Percentiles rank a stretch among this genome's conserved stretches.
phyloP scores from a whole-genome alignment of 345 rosid genomes.

The Populus simonii region DNA sequence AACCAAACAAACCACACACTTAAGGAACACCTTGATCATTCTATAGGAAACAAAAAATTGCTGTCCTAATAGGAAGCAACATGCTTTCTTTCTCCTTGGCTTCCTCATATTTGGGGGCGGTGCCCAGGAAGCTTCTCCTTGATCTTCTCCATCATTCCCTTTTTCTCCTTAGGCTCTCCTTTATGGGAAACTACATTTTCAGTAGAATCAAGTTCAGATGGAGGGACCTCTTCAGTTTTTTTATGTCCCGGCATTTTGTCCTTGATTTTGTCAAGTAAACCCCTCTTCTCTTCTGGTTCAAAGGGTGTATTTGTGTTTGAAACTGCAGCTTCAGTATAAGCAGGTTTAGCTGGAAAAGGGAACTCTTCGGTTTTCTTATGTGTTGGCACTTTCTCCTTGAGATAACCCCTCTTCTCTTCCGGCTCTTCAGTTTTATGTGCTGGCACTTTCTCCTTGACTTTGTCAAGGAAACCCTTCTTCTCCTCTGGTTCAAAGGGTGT shows the following conservation, averaged over 20 bases:
- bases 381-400: too few relatives aligned
- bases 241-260: too few relatives aligned
- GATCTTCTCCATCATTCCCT: slow-evolving; percentile 76
- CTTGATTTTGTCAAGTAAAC: too few relatives aligned
- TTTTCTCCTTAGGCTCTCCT: slow-evolving; percentile 56
- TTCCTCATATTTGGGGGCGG: slow-evolving; percentile 53
- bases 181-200: slow-evolving; percentile 10
- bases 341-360: too few relatives aligned
- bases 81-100: slow-evolving; percentile 36
- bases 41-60: background rate
- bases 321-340: too few relatives aligned
- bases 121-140: slow-evolving; percentile 91
- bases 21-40: background rate
- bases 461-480: slow-evolving; percentile 57
- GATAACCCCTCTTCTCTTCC: too few relatives aligned
- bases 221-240: too few relatives aligned
- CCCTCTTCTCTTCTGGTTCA: too few relatives aligned
- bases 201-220: background rate
- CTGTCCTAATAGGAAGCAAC: slow-evolving; percentile 6
- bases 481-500: slow-evolving; percentile 39
- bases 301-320: too few relatives aligned
- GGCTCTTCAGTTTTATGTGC: slow-evolving; percentile 33
- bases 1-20: slow-evolving; percentile 4
- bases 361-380: too few relatives aligned
- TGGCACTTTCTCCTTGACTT: slow-evolving; percentile 70